Conservation (phyloP, 2,329 filamentous ascomycete species). For the Epichloe brachyelytri region DNA sequence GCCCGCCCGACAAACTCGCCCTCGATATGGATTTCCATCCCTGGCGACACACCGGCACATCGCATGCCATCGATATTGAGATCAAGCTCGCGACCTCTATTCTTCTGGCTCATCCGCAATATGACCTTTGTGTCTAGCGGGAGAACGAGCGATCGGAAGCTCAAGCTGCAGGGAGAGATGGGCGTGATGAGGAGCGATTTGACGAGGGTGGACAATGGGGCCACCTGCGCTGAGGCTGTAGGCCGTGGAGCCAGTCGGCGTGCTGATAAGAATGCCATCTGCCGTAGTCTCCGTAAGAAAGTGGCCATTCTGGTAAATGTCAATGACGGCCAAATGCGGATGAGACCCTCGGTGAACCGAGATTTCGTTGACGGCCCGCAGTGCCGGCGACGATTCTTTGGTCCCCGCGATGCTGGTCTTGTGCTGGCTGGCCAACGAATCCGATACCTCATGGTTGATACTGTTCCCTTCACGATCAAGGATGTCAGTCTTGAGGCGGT, state of each 20-base stretch:
- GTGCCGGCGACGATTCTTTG: constrained; percentile 25
- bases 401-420: constrained; percentile 27
- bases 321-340: constrained; percentile 82
- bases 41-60: constrained; percentile 53
- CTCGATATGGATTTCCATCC: constrained; percentile 77
- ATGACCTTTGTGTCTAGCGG: constrained; percentile 77
- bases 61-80: constrained; percentile 69
- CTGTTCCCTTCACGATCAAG: constrained; percentile 56
- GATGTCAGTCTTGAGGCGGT: constrained; percentile 75
- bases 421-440: constrained; percentile 31
- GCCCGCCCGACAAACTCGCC: constrained; percentile 59
- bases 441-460: constrained; percentile 38
- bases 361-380: constrained; percentile 85
- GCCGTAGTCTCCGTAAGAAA: constrained; percentile 90
- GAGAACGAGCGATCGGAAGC: constrained; percentile 81
- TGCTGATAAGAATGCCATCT: constrained; percentile 88
- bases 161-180: constrained; percentile 84
- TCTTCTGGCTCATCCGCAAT: constrained; percentile 68
- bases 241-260: constrained; percentile 87
- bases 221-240: constrained; percentile 91
- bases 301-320: constrained; percentile 78
- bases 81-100: constrained; percentile 62
- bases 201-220: constrained; percentile 87
- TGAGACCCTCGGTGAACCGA: constrained; percentile 83
- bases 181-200: constrained; percentile 81